Percentiles rank a stretch among this genome's conserved stretches.
phyloP scores from a whole-genome alignment of 345 rosid genomes.

The Acer yangbiense region DNA sequence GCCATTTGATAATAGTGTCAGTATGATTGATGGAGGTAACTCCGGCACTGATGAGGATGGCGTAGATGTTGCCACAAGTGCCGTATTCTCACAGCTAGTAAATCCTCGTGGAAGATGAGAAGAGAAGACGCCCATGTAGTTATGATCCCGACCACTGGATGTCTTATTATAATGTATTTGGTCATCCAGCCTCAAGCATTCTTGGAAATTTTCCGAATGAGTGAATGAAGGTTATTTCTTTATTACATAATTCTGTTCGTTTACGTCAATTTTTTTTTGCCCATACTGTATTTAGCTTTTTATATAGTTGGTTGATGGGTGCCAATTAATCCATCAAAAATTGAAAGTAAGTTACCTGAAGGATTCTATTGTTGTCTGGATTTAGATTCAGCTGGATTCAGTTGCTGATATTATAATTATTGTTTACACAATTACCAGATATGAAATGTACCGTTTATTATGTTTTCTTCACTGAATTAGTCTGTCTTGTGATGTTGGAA shows the following conservation, averaged over 20 bases:
- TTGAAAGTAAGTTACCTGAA: conserved; percentile 24
- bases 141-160: conserved; percentile 12
- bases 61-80: conserved; percentile 86
- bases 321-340: conserved; percentile 22
- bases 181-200: conserved; percentile 20
- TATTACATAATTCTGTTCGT: conserved; percentile 24
- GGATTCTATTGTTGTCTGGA: conserved; percentile 27
- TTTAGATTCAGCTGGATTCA: conserved; percentile 31
- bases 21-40: conserved; percentile 63
- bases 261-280: conserved; percentile 30
- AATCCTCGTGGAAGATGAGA: conserved; percentile 93
- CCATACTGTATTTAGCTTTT: conserved; percentile 39
- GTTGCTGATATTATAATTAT: conserved; percentile 7
- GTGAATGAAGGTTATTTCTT: conserved; percentile 23
- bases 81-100: conserved; percentile 96
- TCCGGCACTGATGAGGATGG: conserved; percentile 74
- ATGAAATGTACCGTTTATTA: conserved; percentile 23
- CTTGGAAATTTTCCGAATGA: conserved; percentile 18
- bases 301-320: conserved; percentile 43
- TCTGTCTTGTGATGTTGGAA: not conserved
- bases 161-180: conserved; percentile 11
- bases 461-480: conserved; percentile 3
- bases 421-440: conserved; percentile 24
- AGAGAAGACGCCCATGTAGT: conserved; percentile 14
- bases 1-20: conserved; percentile 84